Base-by-base conservation (phyloP, 2,329 filamentous ascomycete species). In the Paraconiothyrium sp. region DNA sequence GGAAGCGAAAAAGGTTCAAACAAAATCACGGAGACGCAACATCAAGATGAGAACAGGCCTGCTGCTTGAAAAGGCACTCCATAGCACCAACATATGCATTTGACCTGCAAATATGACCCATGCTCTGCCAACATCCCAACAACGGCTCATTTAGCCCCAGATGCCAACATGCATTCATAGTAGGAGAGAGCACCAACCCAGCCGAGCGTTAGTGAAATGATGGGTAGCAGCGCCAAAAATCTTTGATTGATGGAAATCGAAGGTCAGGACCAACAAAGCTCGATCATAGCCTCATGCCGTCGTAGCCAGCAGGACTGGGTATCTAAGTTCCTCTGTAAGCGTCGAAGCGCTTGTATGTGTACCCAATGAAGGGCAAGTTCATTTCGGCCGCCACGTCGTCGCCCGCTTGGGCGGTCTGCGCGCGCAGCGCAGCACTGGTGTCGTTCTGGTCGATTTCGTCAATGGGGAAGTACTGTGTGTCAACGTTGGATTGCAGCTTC, bases 401-500 rank as follows among this genome's bases (percentile, higher is more conserved):
- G 69, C 85, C 85, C 55, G 88, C 88, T 72, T 89, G 86, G 63
- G 90, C 89, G 54, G 92, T 92, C 79, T 96, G 92, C 22, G 92
- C 92, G 77, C 93, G 92, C 73, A 97, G 87, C 67, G 92, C 86
- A 27, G 93, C 95, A 59, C 92, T 93, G 67, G 93, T 97, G 79
- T 97, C 94, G 58, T 93, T 94, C 83, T 98, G 94, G 72, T 97
- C 93, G 76, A 99, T 97, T 80, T 99, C 95, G 76, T 99, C 95
- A 56, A 93, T 97, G 10, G 95, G 95, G 89, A 99, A 99, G 84
- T 99, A 98, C 50, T 94, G 94, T 22, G 95, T 97, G 77, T 99
- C 95, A 72, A 97, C 91, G 79, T 95, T 95, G 65, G 93, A 97
- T 63, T 92, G 91, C 67, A 99, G 85, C 74, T 93, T 93, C 2